Evolutionary conservation across 1,139 yeast genomes (phyloP).

Genomic region (Blastobotrys persicus): DNA sequence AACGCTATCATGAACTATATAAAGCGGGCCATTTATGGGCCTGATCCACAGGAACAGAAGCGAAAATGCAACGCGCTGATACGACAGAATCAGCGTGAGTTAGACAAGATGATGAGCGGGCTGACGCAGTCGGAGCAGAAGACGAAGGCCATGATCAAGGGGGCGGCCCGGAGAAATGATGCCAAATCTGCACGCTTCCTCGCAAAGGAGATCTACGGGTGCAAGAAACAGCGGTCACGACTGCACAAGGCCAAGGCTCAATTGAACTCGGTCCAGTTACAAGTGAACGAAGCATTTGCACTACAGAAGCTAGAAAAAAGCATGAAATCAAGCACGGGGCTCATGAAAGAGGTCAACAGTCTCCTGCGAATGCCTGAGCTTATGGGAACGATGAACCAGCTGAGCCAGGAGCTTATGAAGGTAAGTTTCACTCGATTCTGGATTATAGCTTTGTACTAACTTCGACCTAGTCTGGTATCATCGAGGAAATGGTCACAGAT

Average conservation of each 20-base stretch:
- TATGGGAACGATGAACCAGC: constrained; percentile 78
- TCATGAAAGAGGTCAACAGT: constrained; percentile 87
- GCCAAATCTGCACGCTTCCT: constrained; percentile 69
- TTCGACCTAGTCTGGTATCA: constrained; percentile 58
- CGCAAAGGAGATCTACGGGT: constrained; percentile 76
- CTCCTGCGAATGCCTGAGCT: constrained; percentile 78
- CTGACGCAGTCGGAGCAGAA: constrained; percentile 56
- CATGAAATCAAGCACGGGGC: constrained; percentile 70
- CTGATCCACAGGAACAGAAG: constrained; percentile 93
- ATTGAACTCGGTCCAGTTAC: constrained; percentile 79
- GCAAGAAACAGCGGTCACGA: constrained; percentile 71
- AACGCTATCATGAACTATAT: constrained; percentile 48
- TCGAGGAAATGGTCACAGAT: constrained; percentile 94
- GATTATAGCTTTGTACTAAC: constrained; percentile 1
- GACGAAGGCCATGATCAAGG: constrained; percentile 71
- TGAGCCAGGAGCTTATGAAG: constrained; percentile 83
- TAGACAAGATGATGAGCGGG: constrained; percentile 68
- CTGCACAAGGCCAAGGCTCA: constrained; percentile 81
- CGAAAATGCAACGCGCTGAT: constrained; percentile 77
- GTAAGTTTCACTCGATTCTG: constrained; percentile 2
- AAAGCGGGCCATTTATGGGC: constrained; percentile 89
- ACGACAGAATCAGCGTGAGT: constrained; percentile 79
- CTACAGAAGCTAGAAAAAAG: constrained; percentile 80
- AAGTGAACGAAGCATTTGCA: constrained; percentile 89
- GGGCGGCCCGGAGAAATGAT: constrained; percentile 78